phyloP scores from a whole-genome alignment of 305 asterid species.

The Solanum hybrid region DNA sequence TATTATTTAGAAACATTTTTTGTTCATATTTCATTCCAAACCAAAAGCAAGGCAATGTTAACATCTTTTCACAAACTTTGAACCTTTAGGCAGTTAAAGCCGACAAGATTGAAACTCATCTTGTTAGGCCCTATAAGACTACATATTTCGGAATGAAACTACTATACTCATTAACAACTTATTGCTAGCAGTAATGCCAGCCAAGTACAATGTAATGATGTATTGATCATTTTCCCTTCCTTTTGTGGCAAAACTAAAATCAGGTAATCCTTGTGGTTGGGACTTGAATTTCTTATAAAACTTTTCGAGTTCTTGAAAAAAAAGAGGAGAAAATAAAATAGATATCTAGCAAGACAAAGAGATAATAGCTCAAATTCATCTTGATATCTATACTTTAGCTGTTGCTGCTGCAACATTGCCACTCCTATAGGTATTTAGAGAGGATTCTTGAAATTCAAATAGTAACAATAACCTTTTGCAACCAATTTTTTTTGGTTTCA shows the following conservation, averaged over 20 bases:
- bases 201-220: not conserved
- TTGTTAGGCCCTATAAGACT: not conserved
- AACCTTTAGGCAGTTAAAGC: not conserved
- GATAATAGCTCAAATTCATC: not conserved
- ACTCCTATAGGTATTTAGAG: not conserved
- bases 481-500: slow-evolving; percentile 12
- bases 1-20: not conserved
- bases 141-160: not conserved
- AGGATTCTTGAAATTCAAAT: not conserved
- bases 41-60: not conserved
- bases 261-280: not conserved
- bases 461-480: not conserved
- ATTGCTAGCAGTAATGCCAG: not conserved
- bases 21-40: not conserved
- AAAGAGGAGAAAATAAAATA: not conserved
- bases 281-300: not conserved
- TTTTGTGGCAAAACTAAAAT: not conserved
- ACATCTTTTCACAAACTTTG: not conserved
- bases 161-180: not conserved
- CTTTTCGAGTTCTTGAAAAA: not conserved
- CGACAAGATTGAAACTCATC: not conserved
- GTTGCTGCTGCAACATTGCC: not conserved
- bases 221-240: not conserved
- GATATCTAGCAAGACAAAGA: not conserved
- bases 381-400: not conserved